A percentile compares a stretch with the other conserved stretches of the same genome.
Conservation (phyloP, 495 filamentous ascomycete genomes). For the Filosporella fistucella region DNA sequence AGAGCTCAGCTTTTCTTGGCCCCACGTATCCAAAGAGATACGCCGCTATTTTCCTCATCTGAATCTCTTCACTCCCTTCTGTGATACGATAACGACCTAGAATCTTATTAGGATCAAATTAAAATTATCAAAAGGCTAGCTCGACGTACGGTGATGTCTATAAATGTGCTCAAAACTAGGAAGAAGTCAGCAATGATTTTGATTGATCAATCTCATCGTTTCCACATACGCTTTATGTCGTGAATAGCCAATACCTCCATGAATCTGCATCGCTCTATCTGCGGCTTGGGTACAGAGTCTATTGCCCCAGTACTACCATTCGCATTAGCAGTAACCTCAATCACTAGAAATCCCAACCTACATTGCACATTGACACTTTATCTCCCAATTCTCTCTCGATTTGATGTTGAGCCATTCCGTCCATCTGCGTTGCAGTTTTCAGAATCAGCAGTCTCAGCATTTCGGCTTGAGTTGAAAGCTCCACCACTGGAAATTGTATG, state of each 20-base stretch:
- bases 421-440: conserved; percentile 55
- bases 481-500: conserved; percentile 57
- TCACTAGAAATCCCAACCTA: background rate
- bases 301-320: conserved; percentile 49
- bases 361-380: conserved; percentile 57
- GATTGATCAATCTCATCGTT: background rate
- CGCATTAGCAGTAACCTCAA: background rate
- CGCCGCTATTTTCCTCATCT: conserved; percentile 42
- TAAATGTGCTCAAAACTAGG: conserved; percentile 45
- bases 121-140: background rate
- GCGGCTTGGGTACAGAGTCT: conserved; percentile 52
- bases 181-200: background rate
- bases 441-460: conserved; percentile 57
- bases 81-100: conserved; percentile 41
- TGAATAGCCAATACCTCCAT: conserved; percentile 21
- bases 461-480: conserved; percentile 53
- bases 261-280: conserved; percentile 51
- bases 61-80: conserved; percentile 45
- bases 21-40: conserved; percentile 38
- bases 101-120: background rate
- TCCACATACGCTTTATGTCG: conserved; percentile 17
- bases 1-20: conserved; percentile 15
- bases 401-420: conserved; percentile 40
- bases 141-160: conserved; percentile 40
- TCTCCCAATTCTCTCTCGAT: conserved; percentile 51